Base-by-base conservation (phyloP, 83 land plant species). In the Picea engelmannii region DNA sequence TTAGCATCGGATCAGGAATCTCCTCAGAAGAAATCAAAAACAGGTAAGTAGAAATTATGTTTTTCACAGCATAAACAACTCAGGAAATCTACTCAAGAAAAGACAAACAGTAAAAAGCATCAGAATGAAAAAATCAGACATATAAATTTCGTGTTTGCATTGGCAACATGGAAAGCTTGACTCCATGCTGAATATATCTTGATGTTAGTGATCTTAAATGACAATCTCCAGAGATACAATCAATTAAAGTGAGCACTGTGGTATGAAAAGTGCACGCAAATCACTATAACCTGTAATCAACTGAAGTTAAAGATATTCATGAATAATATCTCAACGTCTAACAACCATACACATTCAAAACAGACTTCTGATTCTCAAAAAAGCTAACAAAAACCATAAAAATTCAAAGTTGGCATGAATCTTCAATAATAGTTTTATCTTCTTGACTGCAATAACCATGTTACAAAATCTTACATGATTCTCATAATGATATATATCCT, bases 261-360 rank as follows among this genome's bases (percentile, higher is more conserved):
- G n/a, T 52, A 44, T 44, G 24, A 73, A 47, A 40, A 42, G 58
- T 27, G 40, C 10, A 38, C 11, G 24, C 10, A 21, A 8, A 9
- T 73, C 47, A 11, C 76, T 44, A 10, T 73, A 13, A 52, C 76
- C 25, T 73, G 3, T 71, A 71, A 71, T 71, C 42, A 71, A 71
- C 55, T n/a, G 11, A 42, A 71, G 76, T 71, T 40, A 71, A 55
- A 71, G 24, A 20, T 49, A 38, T 71, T 44, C 10, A 9, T 44
- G 55, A 9, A 71, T 40, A 0, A 35, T 9, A n/a, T 6, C n/a
- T 68, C 18, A 44, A 42, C 20, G 8, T 71, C 24, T 42, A 71
- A 44, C 6, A 71, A n/a, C 11, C 5, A 70, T 6, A 70, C 4
- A 44, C 24, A n/a, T 20, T n/a, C 10, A 71, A 12, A 10, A 44